Conservation (phyloP, 108 stramenopile species). For the Skeletonema marinoi region DNA sequence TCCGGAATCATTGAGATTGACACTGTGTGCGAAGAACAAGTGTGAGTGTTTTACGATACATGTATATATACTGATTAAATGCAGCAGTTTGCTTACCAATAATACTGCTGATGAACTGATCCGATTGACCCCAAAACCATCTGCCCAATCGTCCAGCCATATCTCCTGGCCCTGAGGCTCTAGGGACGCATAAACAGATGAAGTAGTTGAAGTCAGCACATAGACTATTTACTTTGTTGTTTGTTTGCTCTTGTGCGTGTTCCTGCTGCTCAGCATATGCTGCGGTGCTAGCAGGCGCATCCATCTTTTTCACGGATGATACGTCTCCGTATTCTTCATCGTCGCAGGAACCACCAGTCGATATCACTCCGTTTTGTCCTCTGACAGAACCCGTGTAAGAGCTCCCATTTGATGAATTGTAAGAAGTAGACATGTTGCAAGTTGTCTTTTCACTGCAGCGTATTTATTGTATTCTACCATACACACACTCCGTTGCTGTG, state of each 20-base stretch:
- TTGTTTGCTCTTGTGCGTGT: constrained; percentile 1
- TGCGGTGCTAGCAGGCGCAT: constrained; percentile 1
- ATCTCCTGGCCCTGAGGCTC: constrained; percentile 20
- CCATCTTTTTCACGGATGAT: neutral
- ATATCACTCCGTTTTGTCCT: neutral
- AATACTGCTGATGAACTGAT: constrained; percentile 53
- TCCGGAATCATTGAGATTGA: constrained; percentile 60
- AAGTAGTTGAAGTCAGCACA: constrained; percentile 44
- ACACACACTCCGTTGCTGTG: too few species aligned
- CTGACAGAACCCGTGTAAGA: neutral
- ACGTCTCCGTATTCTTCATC: constrained; percentile 8
- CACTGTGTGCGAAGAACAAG: constrained; percentile 4
- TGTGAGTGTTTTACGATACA: neutral
- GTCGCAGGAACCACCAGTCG: constrained; percentile 7
- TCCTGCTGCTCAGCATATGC: constrained; percentile 5
- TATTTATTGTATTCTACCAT: too few species aligned
- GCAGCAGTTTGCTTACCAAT: constrained; percentile 10
- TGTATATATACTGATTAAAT: neutral
- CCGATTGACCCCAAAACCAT: constrained; percentile 49
- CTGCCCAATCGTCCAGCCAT: constrained; percentile 16
- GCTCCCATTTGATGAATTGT: neutral
- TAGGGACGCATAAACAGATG: constrained; percentile 49
- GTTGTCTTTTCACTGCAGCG: neutral
- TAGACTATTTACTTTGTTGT: constrained; percentile 26
- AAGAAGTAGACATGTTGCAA: neutral